Percentiles rank a stretch among this genome's conserved stretches.
Evolutionary conservation across 768 basidiomycete species (phyloP).

Genomic region (Lyophyllum atratum): DNA sequence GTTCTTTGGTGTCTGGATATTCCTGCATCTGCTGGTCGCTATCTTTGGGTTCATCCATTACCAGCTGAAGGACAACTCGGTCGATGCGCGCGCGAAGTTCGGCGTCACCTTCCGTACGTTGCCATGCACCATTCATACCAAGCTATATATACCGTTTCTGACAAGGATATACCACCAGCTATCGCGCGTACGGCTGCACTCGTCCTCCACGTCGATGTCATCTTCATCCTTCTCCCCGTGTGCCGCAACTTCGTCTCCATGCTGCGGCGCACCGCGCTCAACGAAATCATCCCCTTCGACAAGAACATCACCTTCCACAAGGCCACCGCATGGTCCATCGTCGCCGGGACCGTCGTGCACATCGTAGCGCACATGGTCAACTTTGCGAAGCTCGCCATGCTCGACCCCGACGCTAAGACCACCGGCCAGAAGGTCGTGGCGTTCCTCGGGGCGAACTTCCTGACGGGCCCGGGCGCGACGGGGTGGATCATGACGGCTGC

Average conservation of each 20-base stretch:
- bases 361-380: constrained; percentile 86
- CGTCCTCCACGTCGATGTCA: constrained; percentile 87
- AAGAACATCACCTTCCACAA: constrained; percentile 92
- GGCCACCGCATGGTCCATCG: constrained; percentile 89
- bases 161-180: constrained; percentile 40
- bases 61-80: constrained; percentile 75
- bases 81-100: constrained; percentile 65
- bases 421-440: constrained; percentile 57
- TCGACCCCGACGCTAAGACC: constrained; percentile 53
- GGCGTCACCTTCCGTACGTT: constrained; percentile 75
- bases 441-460: constrained; percentile 81
- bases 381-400: constrained; percentile 66
- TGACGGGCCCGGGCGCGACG: constrained; percentile 78
- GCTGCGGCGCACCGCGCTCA: constrained; percentile 82
- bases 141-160: constrained; percentile 31
- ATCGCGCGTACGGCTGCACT: constrained; percentile 89
- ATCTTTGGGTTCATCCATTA: constrained; percentile 80
- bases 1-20: constrained; percentile 80
- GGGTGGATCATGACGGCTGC: constrained; percentile 86
- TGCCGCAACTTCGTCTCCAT: constrained; percentile 95
- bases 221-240: constrained; percentile 92
- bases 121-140: background rate
- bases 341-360: constrained; percentile 75
- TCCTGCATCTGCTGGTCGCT: constrained; percentile 79
- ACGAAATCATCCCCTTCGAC: constrained; percentile 89